phyloP scores from a whole-genome alignment of 169 alveolate species.

The Eimeria acervulina region DNA sequence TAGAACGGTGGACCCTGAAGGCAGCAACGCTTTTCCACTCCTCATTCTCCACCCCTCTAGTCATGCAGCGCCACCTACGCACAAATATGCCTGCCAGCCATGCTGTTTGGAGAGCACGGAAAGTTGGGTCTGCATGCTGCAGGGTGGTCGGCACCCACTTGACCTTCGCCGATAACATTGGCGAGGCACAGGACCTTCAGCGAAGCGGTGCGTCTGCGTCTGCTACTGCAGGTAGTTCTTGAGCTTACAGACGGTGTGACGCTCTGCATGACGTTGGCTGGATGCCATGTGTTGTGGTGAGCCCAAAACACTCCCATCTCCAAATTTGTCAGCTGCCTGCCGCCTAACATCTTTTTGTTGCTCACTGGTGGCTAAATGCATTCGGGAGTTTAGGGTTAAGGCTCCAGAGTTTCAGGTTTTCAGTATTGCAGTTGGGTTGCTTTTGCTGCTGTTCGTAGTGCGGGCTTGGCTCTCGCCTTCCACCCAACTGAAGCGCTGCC shows the following conservation, averaged over 20 bases:
- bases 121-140: background rate
- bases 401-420: background rate
- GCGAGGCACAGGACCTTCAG: background rate
- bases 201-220: background rate
- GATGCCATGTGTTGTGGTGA: conserved; percentile 75
- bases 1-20: background rate
- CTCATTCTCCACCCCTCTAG: background rate
- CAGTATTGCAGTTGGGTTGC: background rate
- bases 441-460: conserved; percentile 42
- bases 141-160: background rate
- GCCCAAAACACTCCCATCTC: background rate
- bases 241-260: conserved; percentile 73
- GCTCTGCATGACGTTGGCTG: conserved; percentile 56
- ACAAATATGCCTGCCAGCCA: background rate
- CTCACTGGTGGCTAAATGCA: background rate
- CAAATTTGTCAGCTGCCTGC: background rate
- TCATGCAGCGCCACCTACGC: background rate
- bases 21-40: background rate
- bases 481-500: conserved; percentile 77
- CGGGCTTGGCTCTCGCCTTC: conserved; percentile 64
- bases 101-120: background rate
- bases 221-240: conserved; percentile 59
- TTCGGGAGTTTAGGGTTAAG: background rate
- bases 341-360: background rate
- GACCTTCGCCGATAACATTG: background rate